Evolutionary conservation across 176 grass and related monocot genomes (phyloP).

Genomic region (Themeda triandra): DNA sequence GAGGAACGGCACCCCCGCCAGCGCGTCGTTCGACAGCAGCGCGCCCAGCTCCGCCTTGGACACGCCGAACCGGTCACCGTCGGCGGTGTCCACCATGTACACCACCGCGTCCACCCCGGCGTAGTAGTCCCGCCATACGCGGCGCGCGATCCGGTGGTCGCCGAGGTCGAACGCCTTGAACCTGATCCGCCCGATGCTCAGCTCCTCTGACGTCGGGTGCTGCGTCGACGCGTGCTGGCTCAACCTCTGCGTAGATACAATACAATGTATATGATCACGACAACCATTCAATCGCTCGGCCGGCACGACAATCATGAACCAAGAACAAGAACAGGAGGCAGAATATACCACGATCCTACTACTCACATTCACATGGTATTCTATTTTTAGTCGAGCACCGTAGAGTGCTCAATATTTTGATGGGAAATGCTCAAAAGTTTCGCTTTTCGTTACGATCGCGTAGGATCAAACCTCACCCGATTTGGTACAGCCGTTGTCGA

Average conservation of each 20-base stretch:
- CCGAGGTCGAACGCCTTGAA: slow-evolving; percentile 72
- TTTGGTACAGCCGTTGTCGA: no score
- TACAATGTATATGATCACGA: neutral
- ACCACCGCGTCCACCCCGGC: slow-evolving; percentile 60
- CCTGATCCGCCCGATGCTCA: slow-evolving; percentile 61
- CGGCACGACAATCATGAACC: no score
- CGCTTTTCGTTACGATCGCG: no score
- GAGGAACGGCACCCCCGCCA: slow-evolving; percentile 54
- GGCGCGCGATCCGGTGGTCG: slow-evolving; percentile 52
- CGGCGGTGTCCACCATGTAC: slow-evolving; percentile 55
- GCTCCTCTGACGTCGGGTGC: slow-evolving; percentile 65
- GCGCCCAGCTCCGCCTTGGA: slow-evolving; percentile 42
- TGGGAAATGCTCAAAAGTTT: no score
- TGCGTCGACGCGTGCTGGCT: slow-evolving; percentile 53
- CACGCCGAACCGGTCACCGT: slow-evolving; percentile 37
- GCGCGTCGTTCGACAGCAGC: slow-evolving; percentile 44
- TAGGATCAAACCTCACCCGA: no score
- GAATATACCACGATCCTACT: no score
- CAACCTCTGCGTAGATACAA: slow-evolving; percentile 26
- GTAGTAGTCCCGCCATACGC: slow-evolving; percentile 70
- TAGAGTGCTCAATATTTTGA: no score
- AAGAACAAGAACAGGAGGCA: neutral
- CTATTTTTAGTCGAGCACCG: no score
- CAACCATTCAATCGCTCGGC: neutral
- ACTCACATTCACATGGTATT: no score